These are phyloP conservation scores for Suillus weaverae DNA, from an alignment of 768 basidiomycete genomes.

Conservation along the genomic window DNA sequence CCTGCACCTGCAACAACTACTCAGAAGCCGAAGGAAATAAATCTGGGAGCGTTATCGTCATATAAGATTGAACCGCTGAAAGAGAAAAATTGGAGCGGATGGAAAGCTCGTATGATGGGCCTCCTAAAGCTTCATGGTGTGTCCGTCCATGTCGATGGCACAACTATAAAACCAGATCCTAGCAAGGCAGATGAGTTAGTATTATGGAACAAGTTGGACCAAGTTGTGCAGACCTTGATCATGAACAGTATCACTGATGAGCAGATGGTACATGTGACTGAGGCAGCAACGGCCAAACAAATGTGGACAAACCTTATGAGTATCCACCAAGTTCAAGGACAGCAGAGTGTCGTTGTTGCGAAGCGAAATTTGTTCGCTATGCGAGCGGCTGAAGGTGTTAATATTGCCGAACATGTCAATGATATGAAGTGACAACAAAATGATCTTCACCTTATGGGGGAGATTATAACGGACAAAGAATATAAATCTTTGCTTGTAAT, in stretches of 20 bases:
- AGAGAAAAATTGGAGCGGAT: background rate
- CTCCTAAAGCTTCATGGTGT: background rate
- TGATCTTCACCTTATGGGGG: background rate
- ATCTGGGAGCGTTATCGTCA: background rate
- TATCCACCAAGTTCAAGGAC: conserved; percentile 4
- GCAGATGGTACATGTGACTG: background rate
- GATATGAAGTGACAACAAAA: background rate
- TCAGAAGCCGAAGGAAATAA: background rate
- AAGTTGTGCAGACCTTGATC: too few species aligned
- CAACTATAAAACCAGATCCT: background rate
- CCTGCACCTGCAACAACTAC: background rate
- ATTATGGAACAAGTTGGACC: too few species aligned
- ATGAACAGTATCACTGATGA: background rate
- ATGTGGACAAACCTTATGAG: conserved; percentile 2
- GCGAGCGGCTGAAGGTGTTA: background rate
- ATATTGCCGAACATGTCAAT: background rate
- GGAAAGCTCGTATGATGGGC: background rate
- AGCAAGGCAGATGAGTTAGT: too few species aligned
- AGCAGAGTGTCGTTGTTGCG: background rate
- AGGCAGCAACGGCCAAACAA: too few species aligned
- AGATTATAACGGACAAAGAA: background rate
- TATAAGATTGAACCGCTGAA: background rate
- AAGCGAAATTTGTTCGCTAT: background rate
- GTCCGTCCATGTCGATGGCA: background rate
- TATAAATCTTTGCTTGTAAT: background rate